Conservation (phyloP, 1,139 yeast species). For the Taphrina pruni region DNA sequence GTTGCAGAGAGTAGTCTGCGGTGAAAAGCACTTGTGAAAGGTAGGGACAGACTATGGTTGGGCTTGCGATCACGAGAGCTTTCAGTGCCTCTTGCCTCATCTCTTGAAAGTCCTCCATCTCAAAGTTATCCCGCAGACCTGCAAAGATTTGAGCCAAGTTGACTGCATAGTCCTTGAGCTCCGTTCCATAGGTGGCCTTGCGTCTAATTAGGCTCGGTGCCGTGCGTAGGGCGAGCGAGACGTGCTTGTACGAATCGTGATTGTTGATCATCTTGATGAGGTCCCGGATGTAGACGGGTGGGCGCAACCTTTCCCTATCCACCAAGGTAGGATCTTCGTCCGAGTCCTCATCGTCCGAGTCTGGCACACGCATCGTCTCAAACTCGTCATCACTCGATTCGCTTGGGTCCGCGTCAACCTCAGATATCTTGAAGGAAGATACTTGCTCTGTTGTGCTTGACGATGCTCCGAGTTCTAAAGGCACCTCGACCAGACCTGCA, state of each 20-base stretch:
- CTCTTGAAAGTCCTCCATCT: conserved; percentile 36
- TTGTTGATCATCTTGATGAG: conserved; percentile 27
- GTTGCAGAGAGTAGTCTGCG: conserved; percentile 36
- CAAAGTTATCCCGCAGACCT: conserved; percentile 33
- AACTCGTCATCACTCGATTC: conserved; percentile 24
- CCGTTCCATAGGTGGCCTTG: conserved; percentile 29
- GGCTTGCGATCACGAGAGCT: conserved; percentile 32
- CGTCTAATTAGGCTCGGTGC: conserved; percentile 25
- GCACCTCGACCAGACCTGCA: conserved; percentile 24
- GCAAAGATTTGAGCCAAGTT: conserved; percentile 27
- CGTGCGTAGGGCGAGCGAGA: conserved; percentile 16
- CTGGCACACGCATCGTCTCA: conserved; percentile 31
- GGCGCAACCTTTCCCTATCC: conserved; percentile 31
- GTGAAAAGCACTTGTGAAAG: conserved; percentile 20
- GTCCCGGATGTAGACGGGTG: conserved; percentile 32
- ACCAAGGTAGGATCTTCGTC: conserved; percentile 39
- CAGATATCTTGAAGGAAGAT: background rate
- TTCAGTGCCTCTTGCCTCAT: conserved; percentile 22
- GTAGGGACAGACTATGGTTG: conserved; percentile 27
- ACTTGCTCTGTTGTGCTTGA: background rate
- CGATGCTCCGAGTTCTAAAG: background rate
- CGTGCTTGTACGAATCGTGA: conserved; percentile 26
- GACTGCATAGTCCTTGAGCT: conserved; percentile 26
- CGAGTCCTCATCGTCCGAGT: conserved; percentile 40
- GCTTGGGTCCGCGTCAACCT: background rate